These are phyloP conservation scores for Platismatia glauca DNA, from an alignment of 495 filamentous ascomycete species.

Conservation along the genomic window DNA sequence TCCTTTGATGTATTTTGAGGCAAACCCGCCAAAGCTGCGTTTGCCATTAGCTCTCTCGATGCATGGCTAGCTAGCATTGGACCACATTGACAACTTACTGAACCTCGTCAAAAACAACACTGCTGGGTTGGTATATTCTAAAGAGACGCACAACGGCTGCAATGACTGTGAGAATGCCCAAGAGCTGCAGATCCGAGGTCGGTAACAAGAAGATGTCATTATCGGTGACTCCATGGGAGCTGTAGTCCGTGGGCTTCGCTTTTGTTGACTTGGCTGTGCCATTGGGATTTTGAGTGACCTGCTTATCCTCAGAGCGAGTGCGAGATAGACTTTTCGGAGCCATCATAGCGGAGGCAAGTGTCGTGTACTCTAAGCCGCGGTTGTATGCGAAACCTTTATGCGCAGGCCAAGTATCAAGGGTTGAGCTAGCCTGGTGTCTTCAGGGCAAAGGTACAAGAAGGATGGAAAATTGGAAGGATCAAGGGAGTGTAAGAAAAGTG, in stretches of 20 bases:
- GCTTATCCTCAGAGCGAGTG: not conserved
- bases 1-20: constrained; percentile 97
- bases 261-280: constrained; percentile 7
- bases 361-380: constrained; percentile 1
- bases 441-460: not conserved
- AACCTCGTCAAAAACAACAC: constrained; percentile 98
- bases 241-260: constrained; percentile 33
- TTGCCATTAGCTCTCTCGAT: constrained; percentile 14
- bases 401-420: constrained; percentile 1
- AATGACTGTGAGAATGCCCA: constrained; percentile 63
- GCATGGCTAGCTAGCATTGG: not conserved
- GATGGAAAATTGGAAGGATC: constrained; percentile 1
- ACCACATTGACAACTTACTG: constrained; percentile 54
- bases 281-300: constrained; percentile 13
- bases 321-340: constrained; percentile 15
- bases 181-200: constrained; percentile 66
- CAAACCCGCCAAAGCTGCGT: constrained; percentile 88
- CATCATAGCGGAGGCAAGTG: constrained; percentile 10
- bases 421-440: not conserved
- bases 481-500: constrained; percentile 7
- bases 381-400: constrained; percentile 1
- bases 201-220: constrained; percentile 57
- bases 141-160: constrained; percentile 79
- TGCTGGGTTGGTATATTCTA: constrained; percentile 90
- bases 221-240: constrained; percentile 45